phyloP scores from a whole-genome alignment of 176 grass and related monocot species.

The Oryza rufipogon region DNA sequence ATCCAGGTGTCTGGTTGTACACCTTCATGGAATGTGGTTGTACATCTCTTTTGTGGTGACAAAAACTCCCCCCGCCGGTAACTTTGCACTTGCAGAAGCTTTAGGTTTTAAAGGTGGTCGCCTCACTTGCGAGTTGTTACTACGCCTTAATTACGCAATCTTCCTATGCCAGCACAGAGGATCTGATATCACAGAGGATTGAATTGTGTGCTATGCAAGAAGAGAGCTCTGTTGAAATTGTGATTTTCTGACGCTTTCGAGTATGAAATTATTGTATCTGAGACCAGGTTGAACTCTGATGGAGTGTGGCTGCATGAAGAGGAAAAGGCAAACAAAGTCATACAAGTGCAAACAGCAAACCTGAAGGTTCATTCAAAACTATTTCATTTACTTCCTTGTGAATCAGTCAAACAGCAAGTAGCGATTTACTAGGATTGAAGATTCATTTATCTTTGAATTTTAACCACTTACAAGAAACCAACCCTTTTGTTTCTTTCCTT shows the following conservation, averaged over 20 bases:
- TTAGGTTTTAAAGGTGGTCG: background rate
- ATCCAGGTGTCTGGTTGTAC: background rate
- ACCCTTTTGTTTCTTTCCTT: slow-evolving; percentile 38
- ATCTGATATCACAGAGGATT: background rate
- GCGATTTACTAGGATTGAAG: background rate
- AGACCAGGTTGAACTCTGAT: background rate
- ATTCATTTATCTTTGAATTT: slow-evolving; percentile 28
- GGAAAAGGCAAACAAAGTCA: background rate
- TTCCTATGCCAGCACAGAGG: background rate
- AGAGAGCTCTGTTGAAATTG: background rate
- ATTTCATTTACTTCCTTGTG: background rate
- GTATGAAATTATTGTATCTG: background rate
- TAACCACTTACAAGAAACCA: slow-evolving; percentile 52
- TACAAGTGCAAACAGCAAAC: background rate
- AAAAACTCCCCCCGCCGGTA: background rate
- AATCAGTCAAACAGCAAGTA: background rate
- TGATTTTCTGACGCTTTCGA: background rate
- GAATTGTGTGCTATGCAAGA: background rate
- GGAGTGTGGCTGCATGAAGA: background rate
- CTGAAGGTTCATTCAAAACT: background rate
- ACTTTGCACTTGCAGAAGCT: background rate
- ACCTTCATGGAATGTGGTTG: slow-evolving; percentile 12
- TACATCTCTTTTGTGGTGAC: slow-evolving; percentile 31
- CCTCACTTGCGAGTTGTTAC: too few species aligned
- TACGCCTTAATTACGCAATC: too few species aligned